phyloP scores from a whole-genome alignment of 768 basidiomycete species.

The Suillus placidus region DNA sequence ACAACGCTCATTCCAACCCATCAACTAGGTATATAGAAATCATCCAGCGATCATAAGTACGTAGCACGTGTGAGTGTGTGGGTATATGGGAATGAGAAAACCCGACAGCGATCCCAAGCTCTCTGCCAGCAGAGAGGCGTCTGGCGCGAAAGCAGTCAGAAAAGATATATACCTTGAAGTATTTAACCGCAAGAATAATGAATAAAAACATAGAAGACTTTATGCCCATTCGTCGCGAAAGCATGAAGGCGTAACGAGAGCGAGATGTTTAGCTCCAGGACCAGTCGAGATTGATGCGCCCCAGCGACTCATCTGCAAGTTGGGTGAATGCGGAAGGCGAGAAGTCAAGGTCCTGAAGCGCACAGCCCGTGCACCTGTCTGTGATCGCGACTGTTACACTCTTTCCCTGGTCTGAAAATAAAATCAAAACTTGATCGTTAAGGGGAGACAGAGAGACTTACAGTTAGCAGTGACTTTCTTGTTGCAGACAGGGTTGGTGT shows the following conservation, averaged over 20 bases:
- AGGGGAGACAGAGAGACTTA: slow-evolving; percentile 33
- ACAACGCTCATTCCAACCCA: slow-evolving; percentile 24
- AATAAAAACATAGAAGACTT: slow-evolving; percentile 20
- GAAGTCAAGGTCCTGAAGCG: slow-evolving; percentile 57
- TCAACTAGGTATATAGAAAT: slow-evolving; percentile 28
- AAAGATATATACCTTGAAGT: slow-evolving; percentile 9
- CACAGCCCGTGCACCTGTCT: slow-evolving; percentile 68
- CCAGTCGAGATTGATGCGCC: slow-evolving; percentile 63
- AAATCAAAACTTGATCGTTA: slow-evolving; percentile 2
- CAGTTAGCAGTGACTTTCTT: slow-evolving; percentile 48
- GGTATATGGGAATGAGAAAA: slow-evolving; percentile 10
- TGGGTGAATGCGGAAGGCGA: slow-evolving; percentile 56
- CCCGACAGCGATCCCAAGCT: slow-evolving; percentile 22
- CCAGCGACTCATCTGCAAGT: slow-evolving; percentile 47
- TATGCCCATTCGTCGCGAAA: neutral
- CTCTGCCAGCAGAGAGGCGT: slow-evolving; percentile 30
- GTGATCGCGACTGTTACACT: slow-evolving; percentile 49
- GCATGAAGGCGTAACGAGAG: neutral
- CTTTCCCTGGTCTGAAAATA: slow-evolving; percentile 52
- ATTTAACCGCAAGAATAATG: slow-evolving; percentile 28
- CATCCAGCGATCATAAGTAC: slow-evolving; percentile 15
- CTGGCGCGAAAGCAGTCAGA: neutral
- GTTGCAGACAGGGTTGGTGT: slow-evolving; percentile 74
- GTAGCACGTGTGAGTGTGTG: slow-evolving; percentile 31
- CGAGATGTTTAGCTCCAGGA: slow-evolving; percentile 36